Percentiles rank a stretch among this genome's conserved stretches.
Conservation (phyloP, 176 grass and related monocot genomes). For the Chrysopogon serrulatus region DNA sequence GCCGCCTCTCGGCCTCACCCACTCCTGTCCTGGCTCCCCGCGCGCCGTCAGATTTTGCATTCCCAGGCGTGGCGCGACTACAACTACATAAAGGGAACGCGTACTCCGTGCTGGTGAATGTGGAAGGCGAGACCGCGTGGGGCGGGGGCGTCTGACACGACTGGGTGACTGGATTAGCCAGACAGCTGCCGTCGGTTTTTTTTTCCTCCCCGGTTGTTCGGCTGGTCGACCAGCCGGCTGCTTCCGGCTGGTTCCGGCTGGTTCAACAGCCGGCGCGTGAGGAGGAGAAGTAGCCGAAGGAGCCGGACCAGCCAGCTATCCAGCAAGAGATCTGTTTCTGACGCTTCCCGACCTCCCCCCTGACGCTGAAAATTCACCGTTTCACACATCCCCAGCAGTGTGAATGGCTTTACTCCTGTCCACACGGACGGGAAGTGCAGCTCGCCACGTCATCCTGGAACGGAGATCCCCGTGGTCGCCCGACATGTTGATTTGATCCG, state of each 20-base stretch:
- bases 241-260: too few species aligned
- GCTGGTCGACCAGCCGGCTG: too few species aligned
- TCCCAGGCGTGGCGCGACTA: background rate
- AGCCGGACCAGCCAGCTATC: too few species aligned
- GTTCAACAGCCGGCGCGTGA: too few species aligned
- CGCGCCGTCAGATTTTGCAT: background rate
- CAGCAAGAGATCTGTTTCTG: too few species aligned
- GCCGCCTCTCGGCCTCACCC: background rate
- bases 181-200: background rate
- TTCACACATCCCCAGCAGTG: slow-evolving; percentile 30
- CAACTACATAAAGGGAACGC: slow-evolving; percentile 39
- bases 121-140: slow-evolving; percentile 18
- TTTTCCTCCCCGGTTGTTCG: too few species aligned
- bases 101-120: slow-evolving; percentile 16
- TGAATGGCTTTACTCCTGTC: slow-evolving; percentile 22
- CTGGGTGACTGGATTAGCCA: background rate
- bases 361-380: background rate
- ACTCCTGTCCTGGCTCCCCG: slow-evolving; percentile 12
- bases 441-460: slow-evolving; percentile 20
- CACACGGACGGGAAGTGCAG: slow-evolving; percentile 22
- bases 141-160: background rate
- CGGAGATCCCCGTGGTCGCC: background rate
- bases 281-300: too few species aligned
- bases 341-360: background rate
- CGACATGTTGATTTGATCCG: background rate